Evolutionary conservation across 2,329 filamentous ascomycete genomes (phyloP).

Genomic region (Aschersonia sp.): DNA sequence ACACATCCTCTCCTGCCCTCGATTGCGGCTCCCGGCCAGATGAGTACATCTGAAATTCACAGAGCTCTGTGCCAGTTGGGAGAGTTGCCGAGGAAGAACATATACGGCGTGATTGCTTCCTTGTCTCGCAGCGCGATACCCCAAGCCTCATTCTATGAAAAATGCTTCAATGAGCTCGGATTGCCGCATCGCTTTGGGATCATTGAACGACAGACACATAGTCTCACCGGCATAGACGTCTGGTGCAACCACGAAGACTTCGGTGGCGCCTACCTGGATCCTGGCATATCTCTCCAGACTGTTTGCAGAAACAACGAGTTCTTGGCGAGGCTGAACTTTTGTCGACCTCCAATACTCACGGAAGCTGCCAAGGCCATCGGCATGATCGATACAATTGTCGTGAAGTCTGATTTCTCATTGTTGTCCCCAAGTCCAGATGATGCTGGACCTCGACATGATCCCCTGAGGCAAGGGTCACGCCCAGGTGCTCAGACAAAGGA

Average conservation of each 20-base stretch:
- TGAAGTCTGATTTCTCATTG: conserved; percentile 30
- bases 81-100: conserved; percentile 63
- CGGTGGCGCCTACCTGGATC: conserved; percentile 70
- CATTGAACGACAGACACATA: conserved; percentile 55
- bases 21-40: conserved; percentile 72
- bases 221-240: conserved; percentile 51
- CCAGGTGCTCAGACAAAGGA: conserved; percentile 28
- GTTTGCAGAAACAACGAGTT: conserved; percentile 43
- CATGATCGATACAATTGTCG: conserved; percentile 68
- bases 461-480: conserved; percentile 2
- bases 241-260: conserved; percentile 63
- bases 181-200: conserved; percentile 69
- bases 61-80: conserved; percentile 64
- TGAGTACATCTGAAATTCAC: conserved; percentile 79
- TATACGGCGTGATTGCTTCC: conserved; percentile 67
- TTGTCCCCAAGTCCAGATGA: conserved; percentile 29
- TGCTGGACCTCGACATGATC: conserved; percentile 10
- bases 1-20: conserved; percentile 74
- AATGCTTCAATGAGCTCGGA: conserved; percentile 69
- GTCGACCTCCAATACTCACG: conserved; percentile 44
- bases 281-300: conserved; percentile 46
- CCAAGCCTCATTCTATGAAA: conserved; percentile 76
- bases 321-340: conserved; percentile 34
- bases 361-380: conserved; percentile 69
- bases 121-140: conserved; percentile 49